Conservation (phyloP, 2,329 filamentous ascomycete species). For the Fusarium oligoseptatum region DNA sequence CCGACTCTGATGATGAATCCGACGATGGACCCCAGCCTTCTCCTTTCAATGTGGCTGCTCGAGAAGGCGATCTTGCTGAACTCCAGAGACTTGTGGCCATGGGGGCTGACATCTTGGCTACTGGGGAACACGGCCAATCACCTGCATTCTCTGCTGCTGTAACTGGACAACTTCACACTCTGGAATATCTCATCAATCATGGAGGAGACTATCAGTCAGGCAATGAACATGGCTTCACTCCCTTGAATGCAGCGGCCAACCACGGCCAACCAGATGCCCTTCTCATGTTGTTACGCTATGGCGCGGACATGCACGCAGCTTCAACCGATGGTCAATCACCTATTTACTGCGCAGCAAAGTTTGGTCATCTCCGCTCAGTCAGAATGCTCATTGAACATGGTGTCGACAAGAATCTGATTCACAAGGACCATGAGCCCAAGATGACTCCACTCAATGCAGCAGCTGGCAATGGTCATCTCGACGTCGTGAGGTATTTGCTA, state of each 20-base stretch:
- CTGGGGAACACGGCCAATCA: not conserved
- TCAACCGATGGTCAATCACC: not conserved
- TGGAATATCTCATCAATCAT: not conserved
- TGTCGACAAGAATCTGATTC: not conserved
- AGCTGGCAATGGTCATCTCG: not conserved
- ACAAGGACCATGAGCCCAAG: not conserved
- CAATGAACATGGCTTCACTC: not conserved
- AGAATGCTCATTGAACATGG: not conserved
- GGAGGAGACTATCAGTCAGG: conserved; percentile 4
- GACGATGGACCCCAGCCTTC: not conserved
- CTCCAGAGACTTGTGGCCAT: not conserved
- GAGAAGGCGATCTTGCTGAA: not conserved
- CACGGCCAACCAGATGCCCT: not conserved
- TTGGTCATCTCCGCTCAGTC: not conserved
- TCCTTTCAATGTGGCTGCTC: not conserved
- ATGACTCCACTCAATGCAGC: not conserved
- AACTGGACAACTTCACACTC: not conserved
- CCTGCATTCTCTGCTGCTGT: not conserved
- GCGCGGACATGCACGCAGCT: not conserved
- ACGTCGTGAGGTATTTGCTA: not conserved
- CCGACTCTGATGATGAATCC: not conserved
- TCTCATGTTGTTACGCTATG: not conserved
- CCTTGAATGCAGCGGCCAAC: not conserved
- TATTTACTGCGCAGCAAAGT: conserved; percentile 3
- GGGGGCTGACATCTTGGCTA: not conserved